A percentile compares a stretch with the other conserved stretches of the same genome.
phyloP scores from a whole-genome alignment of 1,284 basidiomycete genomes.

The Cryptococcus maquisensis region DNA sequence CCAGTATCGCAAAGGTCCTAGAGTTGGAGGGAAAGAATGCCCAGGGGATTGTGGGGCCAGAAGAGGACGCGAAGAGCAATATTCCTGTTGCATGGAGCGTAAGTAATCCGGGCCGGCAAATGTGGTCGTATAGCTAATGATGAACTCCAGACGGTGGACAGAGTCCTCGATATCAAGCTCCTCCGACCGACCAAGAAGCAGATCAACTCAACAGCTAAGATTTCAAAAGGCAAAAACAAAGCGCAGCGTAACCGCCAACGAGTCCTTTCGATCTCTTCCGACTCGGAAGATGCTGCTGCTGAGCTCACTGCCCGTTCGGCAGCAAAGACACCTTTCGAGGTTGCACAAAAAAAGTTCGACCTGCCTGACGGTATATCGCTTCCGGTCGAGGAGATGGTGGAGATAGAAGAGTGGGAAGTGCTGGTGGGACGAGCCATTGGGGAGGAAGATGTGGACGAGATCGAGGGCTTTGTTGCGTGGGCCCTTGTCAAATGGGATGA shows the following conservation, averaged over 20 bases:
- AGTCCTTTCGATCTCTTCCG: constrained; percentile 29
- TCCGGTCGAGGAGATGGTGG: constrained; percentile 26
- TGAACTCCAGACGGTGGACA: constrained; percentile 60
- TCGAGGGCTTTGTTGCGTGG: constrained; percentile 48
- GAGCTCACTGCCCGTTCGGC: constrained; percentile 27
- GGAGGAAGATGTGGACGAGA: constrained; percentile 56
- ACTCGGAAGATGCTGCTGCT: constrained; percentile 25
- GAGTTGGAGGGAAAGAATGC: constrained; percentile 32
- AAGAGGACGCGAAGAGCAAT: constrained; percentile 61
- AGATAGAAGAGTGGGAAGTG: constrained; percentile 57
- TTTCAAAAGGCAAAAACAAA: constrained; percentile 1
- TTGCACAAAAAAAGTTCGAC: constrained; percentile 1
- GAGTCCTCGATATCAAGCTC: constrained; percentile 69
- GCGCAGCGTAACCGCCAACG: not conserved
- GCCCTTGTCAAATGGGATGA: constrained; percentile 76
- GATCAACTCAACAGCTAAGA: not conserved
- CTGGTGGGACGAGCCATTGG: constrained; percentile 52
- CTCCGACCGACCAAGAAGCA: constrained; percentile 45
- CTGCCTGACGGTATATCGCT: constrained; percentile 34
- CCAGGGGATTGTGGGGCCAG: constrained; percentile 30
- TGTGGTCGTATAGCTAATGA: not conserved
- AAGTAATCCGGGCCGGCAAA: constrained; percentile 7
- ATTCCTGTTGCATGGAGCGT: constrained; percentile 58
- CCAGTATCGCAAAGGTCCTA: constrained; percentile 37
- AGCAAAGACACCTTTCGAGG: not conserved